A percentile compares a stretch with the other conserved stretches of the same genome.
phyloP scores from a whole-genome alignment of 495 filamentous ascomycete genomes.

The Aspergillus conjunctus region DNA sequence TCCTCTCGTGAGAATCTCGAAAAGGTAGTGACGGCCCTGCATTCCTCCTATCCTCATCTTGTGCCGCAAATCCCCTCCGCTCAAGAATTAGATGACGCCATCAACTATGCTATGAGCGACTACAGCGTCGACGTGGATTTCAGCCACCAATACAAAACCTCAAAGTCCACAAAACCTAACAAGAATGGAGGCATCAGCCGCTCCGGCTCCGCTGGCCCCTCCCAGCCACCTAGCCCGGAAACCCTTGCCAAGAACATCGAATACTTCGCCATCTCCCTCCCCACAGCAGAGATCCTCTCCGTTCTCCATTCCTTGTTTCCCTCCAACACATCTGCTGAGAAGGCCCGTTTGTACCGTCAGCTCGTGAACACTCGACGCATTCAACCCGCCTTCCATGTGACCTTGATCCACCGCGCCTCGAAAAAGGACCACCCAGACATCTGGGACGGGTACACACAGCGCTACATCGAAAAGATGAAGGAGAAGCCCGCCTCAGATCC shows the following conservation, averaged over 20 bases:
- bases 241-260: constrained; percentile 63
- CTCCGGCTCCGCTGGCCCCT: constrained; percentile 8
- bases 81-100: constrained; percentile 79
- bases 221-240: constrained; percentile 21
- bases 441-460: constrained; percentile 66
- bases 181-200: constrained; percentile 28
- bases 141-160: constrained; percentile 43
- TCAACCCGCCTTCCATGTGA: constrained; percentile 89
- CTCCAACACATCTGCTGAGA: constrained; percentile 37
- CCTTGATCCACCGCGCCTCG: constrained; percentile 78
- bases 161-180: constrained; percentile 37
- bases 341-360: constrained; percentile 69
- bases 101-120: constrained; percentile 71
- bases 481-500: constrained; percentile 43
- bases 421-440: constrained; percentile 59
- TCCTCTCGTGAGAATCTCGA: constrained; percentile 87
- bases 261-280: constrained; percentile 76
- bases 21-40: constrained; percentile 68
- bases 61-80: constrained; percentile 67
- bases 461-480: constrained; percentile 47
- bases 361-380: constrained; percentile 73
- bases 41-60: constrained; percentile 72
- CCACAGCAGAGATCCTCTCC: constrained; percentile 56
- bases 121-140: constrained; percentile 79
- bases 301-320: constrained; percentile 70